Conservation (phyloP, 352 stramenopile genomes). For the Pilasporangium apinafurcum region DNA sequence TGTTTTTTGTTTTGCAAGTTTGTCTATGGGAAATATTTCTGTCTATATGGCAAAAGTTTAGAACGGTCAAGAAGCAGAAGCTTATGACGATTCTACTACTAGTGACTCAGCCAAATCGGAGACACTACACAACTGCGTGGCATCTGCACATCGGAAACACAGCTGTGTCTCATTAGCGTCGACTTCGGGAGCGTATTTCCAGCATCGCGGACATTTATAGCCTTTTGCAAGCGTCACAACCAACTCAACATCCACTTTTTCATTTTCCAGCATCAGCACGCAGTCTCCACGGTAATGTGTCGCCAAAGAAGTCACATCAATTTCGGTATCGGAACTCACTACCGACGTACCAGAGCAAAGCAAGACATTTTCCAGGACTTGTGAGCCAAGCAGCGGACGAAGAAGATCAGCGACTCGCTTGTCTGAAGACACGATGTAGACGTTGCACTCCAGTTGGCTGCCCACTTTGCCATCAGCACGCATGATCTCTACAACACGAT, state of each 20-base stretch:
- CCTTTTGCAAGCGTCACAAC: slow-evolving; percentile 53
- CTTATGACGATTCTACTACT: no score
- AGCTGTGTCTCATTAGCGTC: slow-evolving; percentile 43
- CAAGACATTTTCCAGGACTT: slow-evolving; percentile 69
- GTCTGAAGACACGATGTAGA: slow-evolving; percentile 35
- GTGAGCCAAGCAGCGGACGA: slow-evolving; percentile 49
- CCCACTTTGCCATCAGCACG: slow-evolving; percentile 42
- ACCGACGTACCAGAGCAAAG: slow-evolving; percentile 62
- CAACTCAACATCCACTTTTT: slow-evolving; percentile 42
- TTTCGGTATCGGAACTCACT: slow-evolving; percentile 20
- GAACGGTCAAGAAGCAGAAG: no score
- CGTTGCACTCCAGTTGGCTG: slow-evolving; percentile 74
- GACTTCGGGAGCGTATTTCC: slow-evolving; percentile 71
- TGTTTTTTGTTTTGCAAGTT: no score
- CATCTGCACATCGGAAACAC: slow-evolving; percentile 43
- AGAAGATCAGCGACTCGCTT: slow-evolving; percentile 35
- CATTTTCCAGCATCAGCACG: slow-evolving; percentile 13
- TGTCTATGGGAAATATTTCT: no score
- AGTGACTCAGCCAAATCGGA: slow-evolving; percentile 35
- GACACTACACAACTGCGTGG: slow-evolving; percentile 40
- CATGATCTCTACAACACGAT: slow-evolving; percentile 72
- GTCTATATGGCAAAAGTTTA: no score
- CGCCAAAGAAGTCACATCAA: slow-evolving; percentile 12
- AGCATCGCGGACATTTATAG: slow-evolving; percentile 87
- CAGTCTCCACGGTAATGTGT: slow-evolving; percentile 29